Base-by-base conservation (phyloP, 129 eudicot species). In the Arctium lappa region DNA sequence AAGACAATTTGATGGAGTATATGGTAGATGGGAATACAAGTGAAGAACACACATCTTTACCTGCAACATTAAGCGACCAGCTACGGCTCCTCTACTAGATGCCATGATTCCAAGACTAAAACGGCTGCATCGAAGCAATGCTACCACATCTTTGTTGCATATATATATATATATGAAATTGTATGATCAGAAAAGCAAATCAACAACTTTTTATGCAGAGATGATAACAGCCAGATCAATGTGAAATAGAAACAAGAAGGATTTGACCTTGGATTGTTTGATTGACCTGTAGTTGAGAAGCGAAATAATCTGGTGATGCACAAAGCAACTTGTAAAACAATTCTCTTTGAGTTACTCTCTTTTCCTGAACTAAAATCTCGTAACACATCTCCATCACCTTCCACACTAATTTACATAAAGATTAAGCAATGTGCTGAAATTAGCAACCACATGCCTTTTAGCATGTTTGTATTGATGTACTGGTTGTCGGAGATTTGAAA, bases 91-190 rank as follows among this genome's bases (percentile, higher is more conserved):
- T 89, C 99, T 96, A 81, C 95, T 90, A 33, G 99, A 90, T 80
- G 99, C 99, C 97, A 96, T 96, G 88, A 96, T 88, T 39, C 99
- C 99, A 76, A 96, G 98, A 84, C 97, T 96, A 78, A 81, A 90
- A 15, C 99, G 90, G 87, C 99, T 96, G 90, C 99, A 96, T 22
- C 92, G 89, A 79, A 96, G 95, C 91, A 96, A 85, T 32, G 97
- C 97, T 80, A 96, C 99, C 81, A 93, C 93, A 85, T 96, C 99
- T 96, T 83, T 74, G 72, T 79, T 48, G 79, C 85, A 85, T 60
- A 34, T 18, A 46, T 56, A 69, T 36, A 85, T 53, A 32, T 22
- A 60, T 62, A 60, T 11, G 40, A 68, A 79, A 50, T 27, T 6
- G 1, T 31, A 44, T 37, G 53, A 84, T 84, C 42, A 84, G 70